phyloP scores from a whole-genome alignment of 192 early-diverging fungal species.

The Coemansia sp. region DNA sequence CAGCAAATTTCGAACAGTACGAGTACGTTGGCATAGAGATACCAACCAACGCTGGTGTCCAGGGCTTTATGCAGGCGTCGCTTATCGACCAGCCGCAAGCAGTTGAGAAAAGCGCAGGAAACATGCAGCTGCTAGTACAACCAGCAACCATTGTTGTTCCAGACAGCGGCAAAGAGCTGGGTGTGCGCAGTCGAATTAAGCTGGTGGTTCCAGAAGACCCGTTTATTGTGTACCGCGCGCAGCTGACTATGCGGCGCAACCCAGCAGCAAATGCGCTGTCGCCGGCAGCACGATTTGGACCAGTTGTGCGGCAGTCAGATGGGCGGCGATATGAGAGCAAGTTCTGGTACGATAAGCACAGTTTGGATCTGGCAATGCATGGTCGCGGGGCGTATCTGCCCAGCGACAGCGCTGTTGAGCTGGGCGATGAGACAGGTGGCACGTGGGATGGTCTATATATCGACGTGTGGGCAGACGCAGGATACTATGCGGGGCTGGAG shows the following conservation, averaged over 20 bases:
- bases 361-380: conserved; percentile 48
- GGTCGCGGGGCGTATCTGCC: conserved; percentile 52
- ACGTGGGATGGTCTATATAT: conserved; percentile 45
- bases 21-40: conserved; percentile 34
- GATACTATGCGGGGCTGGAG: conserved; percentile 21
- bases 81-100: conserved; percentile 1
- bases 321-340: conserved; percentile 46
- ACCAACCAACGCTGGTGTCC: conserved; percentile 1
- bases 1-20: conserved; percentile 6
- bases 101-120: conserved; percentile 13
- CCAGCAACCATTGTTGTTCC: conserved; percentile 13
- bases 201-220: conserved; percentile 51
- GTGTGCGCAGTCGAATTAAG: conserved; percentile 34
- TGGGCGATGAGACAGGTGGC: not conserved
- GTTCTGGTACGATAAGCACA: conserved; percentile 41
- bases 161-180: not conserved
- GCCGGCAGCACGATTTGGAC: conserved; percentile 16
- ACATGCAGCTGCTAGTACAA: conserved; percentile 10
- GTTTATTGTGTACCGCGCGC: conserved; percentile 42
- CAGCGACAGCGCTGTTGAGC: conserved; percentile 8
- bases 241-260: conserved; percentile 19
- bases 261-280: not conserved
- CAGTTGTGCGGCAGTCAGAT: conserved; percentile 49
- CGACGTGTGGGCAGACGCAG: conserved; percentile 46
- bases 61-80: conserved; percentile 31